A percentile compares a stretch with the other conserved stretches of the same genome.
phyloP scores from a whole-genome alignment of 768 basidiomycete genomes.

The Lentinus tigrinus region DNA sequence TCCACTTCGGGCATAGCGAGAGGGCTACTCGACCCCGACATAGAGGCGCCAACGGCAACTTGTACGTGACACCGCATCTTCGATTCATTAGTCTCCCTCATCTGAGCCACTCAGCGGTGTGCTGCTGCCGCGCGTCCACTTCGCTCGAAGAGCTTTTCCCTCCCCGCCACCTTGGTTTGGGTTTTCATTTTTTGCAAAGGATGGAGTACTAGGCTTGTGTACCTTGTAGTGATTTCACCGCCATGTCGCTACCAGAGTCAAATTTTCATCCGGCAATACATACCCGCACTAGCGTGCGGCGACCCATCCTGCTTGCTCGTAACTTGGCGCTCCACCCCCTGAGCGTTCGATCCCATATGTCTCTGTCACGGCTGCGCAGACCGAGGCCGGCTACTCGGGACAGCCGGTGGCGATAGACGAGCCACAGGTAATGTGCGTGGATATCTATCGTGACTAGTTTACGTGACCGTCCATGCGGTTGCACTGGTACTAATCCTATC shows the following conservation, averaged over 20 bases:
- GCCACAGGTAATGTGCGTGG: not conserved
- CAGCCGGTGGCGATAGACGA: not conserved
- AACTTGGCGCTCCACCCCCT: not conserved
- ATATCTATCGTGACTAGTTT: not conserved
- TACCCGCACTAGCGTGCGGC: not conserved
- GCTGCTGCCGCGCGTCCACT: not conserved
- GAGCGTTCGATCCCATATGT: not conserved
- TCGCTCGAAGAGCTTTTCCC: not conserved
- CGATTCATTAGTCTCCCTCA: conserved; percentile 12
- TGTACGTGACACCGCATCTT: not conserved
- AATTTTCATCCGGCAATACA: conserved; percentile 6
- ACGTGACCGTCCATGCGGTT: not conserved
- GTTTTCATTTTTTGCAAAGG: not conserved
- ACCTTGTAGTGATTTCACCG: conserved; percentile 3
- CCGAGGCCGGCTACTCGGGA: not conserved
- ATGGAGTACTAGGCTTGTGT: not conserved
- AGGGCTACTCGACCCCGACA: not conserved
- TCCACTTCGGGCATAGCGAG: not conserved
- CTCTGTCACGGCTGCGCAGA: conserved; percentile 1
- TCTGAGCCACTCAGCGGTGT: not conserved
- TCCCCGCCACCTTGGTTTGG: not conserved
- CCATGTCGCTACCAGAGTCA: not conserved
- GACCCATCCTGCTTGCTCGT: not conserved
- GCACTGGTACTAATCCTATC: not conserved
- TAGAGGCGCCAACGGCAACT: not conserved